These are phyloP conservation scores for Entophlyctis helioformis DNA, from an alignment of 192 early-diverging fungal species.

Conservation along the genomic window DNA sequence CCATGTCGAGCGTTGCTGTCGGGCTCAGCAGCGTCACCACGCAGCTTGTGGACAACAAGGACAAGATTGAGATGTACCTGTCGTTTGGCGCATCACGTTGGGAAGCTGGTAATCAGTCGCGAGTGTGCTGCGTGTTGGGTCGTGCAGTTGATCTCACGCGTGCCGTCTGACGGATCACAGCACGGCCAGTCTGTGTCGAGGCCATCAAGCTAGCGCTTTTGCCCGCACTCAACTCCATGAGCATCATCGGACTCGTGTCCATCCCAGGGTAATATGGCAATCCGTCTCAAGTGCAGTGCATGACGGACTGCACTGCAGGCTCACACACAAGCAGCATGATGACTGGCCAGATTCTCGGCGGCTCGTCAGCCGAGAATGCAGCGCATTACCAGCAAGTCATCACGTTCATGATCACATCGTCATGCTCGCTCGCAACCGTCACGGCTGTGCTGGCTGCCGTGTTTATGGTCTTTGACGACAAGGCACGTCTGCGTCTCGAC, in stretches of 20 bases:
- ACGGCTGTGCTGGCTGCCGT: conserved; percentile 3
- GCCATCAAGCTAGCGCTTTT: conserved; percentile 62
- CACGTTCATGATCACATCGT: conserved; percentile 74
- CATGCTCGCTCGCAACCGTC: conserved; percentile 42
- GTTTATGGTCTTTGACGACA: conserved; percentile 12
- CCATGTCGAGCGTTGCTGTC: conserved; percentile 15
- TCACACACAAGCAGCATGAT: conserved; percentile 30
- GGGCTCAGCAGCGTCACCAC: conserved; percentile 9
- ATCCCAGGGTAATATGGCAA: conserved; percentile 43
- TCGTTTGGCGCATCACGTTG: conserved; percentile 69
- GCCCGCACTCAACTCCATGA: conserved; percentile 69
- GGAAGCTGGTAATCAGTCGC: conserved; percentile 58
- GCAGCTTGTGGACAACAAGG: conserved; percentile 13
- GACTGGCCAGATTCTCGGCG: conserved; percentile 82
- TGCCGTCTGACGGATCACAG: conserved; percentile 5
- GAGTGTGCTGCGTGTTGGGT: too few relatives aligned
- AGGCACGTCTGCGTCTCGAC: conserved; percentile 15
- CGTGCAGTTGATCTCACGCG: too few relatives aligned
- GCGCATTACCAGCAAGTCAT: conserved; percentile 75
- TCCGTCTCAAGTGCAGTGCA: background rate
- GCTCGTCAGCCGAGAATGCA: conserved; percentile 63
- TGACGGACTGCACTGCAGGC: background rate
- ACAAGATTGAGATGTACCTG: conserved; percentile 43
- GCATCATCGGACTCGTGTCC: conserved; percentile 72
- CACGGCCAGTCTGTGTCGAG: conserved; percentile 58